Conservation (phyloP, 805 yeast genomes). For the Candida takata region DNA sequence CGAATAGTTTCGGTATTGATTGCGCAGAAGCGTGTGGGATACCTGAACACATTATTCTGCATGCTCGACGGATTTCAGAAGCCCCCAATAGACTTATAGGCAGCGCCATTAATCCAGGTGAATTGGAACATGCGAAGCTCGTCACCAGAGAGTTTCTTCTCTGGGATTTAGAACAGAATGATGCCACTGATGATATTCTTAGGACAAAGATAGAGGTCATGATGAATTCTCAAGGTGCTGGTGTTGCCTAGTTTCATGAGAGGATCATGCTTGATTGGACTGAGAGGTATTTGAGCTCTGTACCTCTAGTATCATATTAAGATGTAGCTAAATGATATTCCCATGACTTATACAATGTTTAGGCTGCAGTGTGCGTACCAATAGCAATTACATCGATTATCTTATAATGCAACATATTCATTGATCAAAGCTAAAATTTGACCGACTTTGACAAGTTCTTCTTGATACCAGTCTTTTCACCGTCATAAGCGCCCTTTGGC, state of each 20-base stretch:
- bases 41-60: conserved; percentile 21
- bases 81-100: conserved; percentile 5
- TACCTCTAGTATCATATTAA: too few relatives aligned
- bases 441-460: conserved; percentile 87
- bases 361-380: too few relatives aligned
- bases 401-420: too few relatives aligned
- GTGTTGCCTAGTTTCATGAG: too few relatives aligned
- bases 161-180: conserved; percentile 16
- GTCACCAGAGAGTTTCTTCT: conserved; percentile 14
- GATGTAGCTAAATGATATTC: too few relatives aligned
- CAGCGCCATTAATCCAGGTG: conserved; percentile 5
- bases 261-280: too few relatives aligned
- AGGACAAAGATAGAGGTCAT: background rate
- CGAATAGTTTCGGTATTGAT: conserved; percentile 30
- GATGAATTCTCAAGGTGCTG: too few relatives aligned
- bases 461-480: conserved; percentile 96
- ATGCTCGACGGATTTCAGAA: conserved; percentile 27
- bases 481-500: conserved; percentile 75
- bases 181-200: background rate
- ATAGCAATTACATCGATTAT: too few relatives aligned
- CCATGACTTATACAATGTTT: too few relatives aligned
- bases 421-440: conserved; percentile 37
- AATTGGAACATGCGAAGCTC: conserved; percentile 8
- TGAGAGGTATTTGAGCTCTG: too few relatives aligned
- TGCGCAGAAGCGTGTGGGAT: conserved; percentile 37